These are phyloP conservation scores for Sarocladium brachiariae DNA, from an alignment of 2,329 filamentous ascomycete genomes.

Conservation along the genomic window DNA sequence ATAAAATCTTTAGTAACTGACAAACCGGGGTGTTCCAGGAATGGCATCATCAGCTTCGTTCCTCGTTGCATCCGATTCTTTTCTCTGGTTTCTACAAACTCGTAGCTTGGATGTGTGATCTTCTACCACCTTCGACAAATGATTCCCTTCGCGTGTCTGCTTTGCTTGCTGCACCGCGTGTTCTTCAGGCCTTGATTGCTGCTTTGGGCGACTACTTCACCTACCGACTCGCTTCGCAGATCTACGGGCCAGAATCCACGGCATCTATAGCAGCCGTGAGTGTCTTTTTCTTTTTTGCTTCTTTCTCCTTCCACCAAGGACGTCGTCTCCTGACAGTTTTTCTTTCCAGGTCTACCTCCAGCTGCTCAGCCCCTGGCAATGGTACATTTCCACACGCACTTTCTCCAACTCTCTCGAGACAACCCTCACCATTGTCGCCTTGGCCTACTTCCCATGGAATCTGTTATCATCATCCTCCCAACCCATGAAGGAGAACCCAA, in stretches of 20 bases:
- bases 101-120: conserved; percentile 47
- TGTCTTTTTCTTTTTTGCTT: background rate
- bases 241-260: conserved; percentile 61
- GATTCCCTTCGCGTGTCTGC: conserved; percentile 54
- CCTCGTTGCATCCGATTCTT: conserved; percentile 82
- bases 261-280: conserved; percentile 65
- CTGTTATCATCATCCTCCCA: conserved; percentile 42
- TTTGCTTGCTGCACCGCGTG: conserved; percentile 65
- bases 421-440: conserved; percentile 72
- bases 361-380: conserved; percentile 66
- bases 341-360: conserved; percentile 28
- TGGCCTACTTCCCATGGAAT: conserved; percentile 84
- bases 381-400: conserved; percentile 88
- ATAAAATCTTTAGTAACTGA: too few species aligned
- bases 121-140: conserved; percentile 40
- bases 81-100: conserved; percentile 71
- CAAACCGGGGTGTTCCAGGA: conserved; percentile 69
- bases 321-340: background rate
- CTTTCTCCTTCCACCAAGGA: background rate
- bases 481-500: conserved; percentile 32
- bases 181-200: conserved; percentile 70
- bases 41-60: conserved; percentile 83
- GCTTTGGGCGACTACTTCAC: conserved; percentile 79
- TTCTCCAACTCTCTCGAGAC: conserved; percentile 93
- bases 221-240: conserved; percentile 68